Base-by-base conservation (phyloP, 148 eudicot species). In the Diospyros kaki region DNA sequence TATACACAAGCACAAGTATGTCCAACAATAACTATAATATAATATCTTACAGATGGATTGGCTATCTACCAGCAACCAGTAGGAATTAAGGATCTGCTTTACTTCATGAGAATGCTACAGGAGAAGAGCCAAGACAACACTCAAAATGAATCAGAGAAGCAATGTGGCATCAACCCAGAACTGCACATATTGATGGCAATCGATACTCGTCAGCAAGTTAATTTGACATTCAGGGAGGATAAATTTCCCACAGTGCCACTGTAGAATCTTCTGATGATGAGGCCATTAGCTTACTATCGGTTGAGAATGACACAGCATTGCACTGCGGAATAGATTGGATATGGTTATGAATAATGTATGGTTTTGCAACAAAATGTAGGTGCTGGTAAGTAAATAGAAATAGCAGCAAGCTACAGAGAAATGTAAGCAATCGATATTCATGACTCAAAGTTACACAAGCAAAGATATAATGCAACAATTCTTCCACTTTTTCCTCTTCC, bases 251-350 rank as follows among this genome's bases (percentile, higher is more conserved):
- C 58, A 93, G 68, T 4, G 96, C 96, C 18, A 93, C 81, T 13
- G 91, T 89, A 1, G 89, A 78, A 72, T 93, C 96, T 81, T 93
- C 98, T 17, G 96, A 90, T 42, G 91, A 80, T 12, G 96, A 90
- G 40, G 90, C 98, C 83, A 93, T 82, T 75, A 86, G 43, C 78
- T 81, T 87, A 73, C 88, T 81, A 78, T 86, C 86, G 13, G 59
- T 50, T 18, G 98, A 90, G 84, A 93, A 93, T 14, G 96, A 63
- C 64, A 93, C 93, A 4, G 92, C 92, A 79, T 90, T 93, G 77
- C 97, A 89, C 90, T 88, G 92, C 87, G 80, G 53, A 64, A 61
- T 6, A 65, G 13, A 70, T 61, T 28, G 14, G n/a, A 59, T 52
- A 45, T 69, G 45, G 60, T 54, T 3, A 54, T 15, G 17, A 5